Base-by-base conservation (phyloP, 805 yeast species). In the Teunomyces tritomae region DNA sequence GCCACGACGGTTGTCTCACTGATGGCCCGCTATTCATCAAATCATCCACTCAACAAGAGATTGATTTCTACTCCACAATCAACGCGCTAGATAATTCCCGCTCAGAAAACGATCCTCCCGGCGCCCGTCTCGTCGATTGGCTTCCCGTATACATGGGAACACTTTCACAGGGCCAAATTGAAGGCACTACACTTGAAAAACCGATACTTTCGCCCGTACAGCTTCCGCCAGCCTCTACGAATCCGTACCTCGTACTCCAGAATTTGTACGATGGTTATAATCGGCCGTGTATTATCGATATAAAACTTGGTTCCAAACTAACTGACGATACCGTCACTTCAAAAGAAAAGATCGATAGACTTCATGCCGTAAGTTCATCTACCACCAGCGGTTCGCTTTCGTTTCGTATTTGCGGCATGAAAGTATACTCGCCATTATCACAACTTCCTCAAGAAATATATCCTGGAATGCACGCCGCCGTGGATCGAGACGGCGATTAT, bases 381-480 rank as follows among this genome's bases (percentile, higher is more conserved):
- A 92, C 98, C 1, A 92, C 98, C 0, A 85, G 94, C 39, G 96
- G 97, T 0, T 70, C 84, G 3, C 70, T 88, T 9, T 77, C 82
- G 13, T 83, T 85, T 53, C 71, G 99, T 50, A 80, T 92, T 3
- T 91, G 98, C 57, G 99, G 99, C 0, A 87, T 92, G 92, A 84
- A 83, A 51, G 64, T 85, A 4, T 74, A 63, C 24, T 20, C 24
- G 24, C 24, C 24, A 5, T 53, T 49, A 56, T 26, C 51, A 52
- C 27, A 4, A 9, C 4, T 49, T 30, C 36, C 34, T 16, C 35
- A 45, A 9, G 40, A 42, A 10, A 17, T 49, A 4, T 26, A 30
- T 9, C 40, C 14, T 10, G 11, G 13, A 45, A 40, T 46, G 33
- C n/a, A 54, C 46, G 24, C 53, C 39, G 35, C 62, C 1, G 43